Evolutionary conservation across 2,329 filamentous ascomycete genomes (phyloP).

Genomic region (Pseudocercospora macadamiae): DNA sequence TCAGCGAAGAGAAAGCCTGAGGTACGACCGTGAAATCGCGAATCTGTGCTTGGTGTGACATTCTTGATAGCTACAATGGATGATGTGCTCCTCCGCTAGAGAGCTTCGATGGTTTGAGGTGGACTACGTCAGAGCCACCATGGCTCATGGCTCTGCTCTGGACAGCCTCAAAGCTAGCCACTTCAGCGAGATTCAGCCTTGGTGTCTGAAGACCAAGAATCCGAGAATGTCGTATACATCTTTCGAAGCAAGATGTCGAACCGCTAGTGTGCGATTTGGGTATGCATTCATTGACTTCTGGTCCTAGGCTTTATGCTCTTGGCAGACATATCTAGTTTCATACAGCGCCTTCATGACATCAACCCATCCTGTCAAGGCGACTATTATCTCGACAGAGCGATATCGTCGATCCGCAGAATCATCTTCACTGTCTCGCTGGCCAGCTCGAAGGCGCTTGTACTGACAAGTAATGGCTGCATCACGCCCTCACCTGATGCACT

Average conservation of each 20-base stretch:
- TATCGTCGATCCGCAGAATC: constrained; percentile 72
- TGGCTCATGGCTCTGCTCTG: background rate
- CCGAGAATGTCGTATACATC: no score
- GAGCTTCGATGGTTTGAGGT: background rate
- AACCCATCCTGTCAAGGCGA: background rate
- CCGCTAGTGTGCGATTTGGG: no score
- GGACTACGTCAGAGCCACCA: background rate
- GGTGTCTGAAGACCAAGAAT: no score
- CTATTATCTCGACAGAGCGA: constrained; percentile 53
- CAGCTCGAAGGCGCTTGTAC: constrained; percentile 95
- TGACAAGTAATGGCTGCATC: constrained; percentile 91
- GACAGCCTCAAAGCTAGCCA: no score
- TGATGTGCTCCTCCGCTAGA: no score
- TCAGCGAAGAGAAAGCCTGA: background rate
- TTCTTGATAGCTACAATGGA: no score
- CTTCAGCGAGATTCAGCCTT: no score
- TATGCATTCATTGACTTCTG: background rate
- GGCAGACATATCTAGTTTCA: background rate
- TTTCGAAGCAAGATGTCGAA: no score
- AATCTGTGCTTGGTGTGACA: background rate
- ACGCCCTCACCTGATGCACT: constrained; percentile 61
- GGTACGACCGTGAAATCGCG: no score
- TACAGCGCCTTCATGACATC: background rate
- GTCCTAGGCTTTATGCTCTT: background rate
- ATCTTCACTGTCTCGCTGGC: constrained; percentile 99